phyloP scores from a whole-genome alignment of 2,329 filamentous ascomycete species.

The Microcera coccophila region DNA sequence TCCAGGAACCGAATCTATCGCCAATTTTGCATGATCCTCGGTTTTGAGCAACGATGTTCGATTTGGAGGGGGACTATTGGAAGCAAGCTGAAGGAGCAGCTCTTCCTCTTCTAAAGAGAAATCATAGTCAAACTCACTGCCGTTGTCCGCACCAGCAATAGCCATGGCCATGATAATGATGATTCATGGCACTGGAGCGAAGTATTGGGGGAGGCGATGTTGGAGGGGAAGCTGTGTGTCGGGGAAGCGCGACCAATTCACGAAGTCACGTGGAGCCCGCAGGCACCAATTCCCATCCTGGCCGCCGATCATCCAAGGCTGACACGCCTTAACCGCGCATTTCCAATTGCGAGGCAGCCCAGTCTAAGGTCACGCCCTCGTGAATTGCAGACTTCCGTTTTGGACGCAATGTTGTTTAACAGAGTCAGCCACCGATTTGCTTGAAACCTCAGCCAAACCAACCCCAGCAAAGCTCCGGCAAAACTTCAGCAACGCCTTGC shows the following conservation, averaged over 20 bases:
- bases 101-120: constrained; percentile 45
- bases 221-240: constrained; percentile 5
- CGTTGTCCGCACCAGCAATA: constrained; percentile 29
- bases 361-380: neutral
- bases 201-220: constrained; percentile 2
- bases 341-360: neutral
- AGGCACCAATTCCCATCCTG: constrained; percentile 6
- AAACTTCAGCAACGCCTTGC: too few species aligned
- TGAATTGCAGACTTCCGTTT: constrained; percentile 1
- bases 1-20: constrained; percentile 23
- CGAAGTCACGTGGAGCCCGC: constrained; percentile 24
- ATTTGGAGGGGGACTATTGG: constrained; percentile 11
- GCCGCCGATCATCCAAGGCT: neutral
- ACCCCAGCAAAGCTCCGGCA: too few species aligned
- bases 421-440: constrained; percentile 1
- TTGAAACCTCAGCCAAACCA: neutral
- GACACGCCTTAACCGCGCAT: too few species aligned
- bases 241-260: constrained; percentile 16
- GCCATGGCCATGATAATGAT: constrained; percentile 9
- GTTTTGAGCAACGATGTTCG: constrained; percentile 1
- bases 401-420: constrained; percentile 1
- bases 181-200: constrained; percentile 20
- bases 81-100: constrained; percentile 35
- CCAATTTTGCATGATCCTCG: constrained; percentile 10
- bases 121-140: constrained; percentile 46